Conservation (phyloP, 768 basidiomycete species). For the Aureoboletus auriporus region DNA sequence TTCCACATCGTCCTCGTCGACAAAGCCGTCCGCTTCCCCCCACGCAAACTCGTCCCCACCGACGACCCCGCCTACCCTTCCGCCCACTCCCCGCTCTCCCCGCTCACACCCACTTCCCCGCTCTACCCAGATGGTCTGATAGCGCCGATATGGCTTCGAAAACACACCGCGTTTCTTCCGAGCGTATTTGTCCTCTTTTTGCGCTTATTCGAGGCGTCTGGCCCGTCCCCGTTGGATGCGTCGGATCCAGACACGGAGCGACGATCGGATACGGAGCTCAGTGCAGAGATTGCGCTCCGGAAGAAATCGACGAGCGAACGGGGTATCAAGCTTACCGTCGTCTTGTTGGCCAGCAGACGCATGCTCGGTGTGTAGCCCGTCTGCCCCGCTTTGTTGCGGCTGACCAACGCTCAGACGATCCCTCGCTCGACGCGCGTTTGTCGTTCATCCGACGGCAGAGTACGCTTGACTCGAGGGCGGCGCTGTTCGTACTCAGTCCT, state of each 20-base stretch:
- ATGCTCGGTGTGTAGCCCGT: conserved; percentile 65
- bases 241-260: conserved; percentile 64
- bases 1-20: conserved; percentile 88
- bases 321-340: conserved; percentile 91
- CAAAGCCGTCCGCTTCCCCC: conserved; percentile 80
- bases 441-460: conserved; percentile 86
- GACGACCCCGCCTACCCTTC: conserved; percentile 54
- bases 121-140: conserved; percentile 93
- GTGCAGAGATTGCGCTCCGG: conserved; percentile 72
- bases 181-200: conserved; percentile 92
- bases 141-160: conserved; percentile 96
- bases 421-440: conserved; percentile 74
- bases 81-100: conserved; percentile 90
- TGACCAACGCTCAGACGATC: conserved; percentile 58
- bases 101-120: conserved; percentile 83
- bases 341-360: conserved; percentile 82
- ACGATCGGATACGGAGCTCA: conserved; percentile 67
- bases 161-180: conserved; percentile 88
- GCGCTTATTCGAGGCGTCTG: conserved; percentile 63
- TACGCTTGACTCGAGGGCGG: conserved; percentile 86
- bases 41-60: conserved; percentile 65
- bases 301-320: conserved; percentile 81
- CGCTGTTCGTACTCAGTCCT: conserved; percentile 92
- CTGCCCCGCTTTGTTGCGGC: not conserved
- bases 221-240: conserved; percentile 51